phyloP scores from a whole-genome alignment of 495 filamentous ascomycete genomes.

The Penicillium robsamsonii region DNA sequence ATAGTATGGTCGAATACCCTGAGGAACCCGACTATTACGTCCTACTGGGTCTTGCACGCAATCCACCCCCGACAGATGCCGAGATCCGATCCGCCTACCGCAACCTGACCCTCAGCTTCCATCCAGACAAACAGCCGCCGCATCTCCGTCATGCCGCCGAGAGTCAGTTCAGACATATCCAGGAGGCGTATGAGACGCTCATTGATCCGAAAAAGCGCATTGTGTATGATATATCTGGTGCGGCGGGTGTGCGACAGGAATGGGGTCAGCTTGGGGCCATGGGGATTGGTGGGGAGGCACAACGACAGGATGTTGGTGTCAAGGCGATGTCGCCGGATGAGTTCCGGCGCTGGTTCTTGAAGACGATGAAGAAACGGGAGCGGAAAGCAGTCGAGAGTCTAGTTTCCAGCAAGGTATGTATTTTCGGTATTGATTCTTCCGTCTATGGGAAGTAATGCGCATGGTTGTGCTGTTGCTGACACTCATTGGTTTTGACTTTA shows the following conservation, averaged over 20 bases:
- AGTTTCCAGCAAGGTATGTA: slow-evolving; percentile 44
- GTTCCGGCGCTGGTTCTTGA: slow-evolving; percentile 52
- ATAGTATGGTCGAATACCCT: slow-evolving; percentile 29
- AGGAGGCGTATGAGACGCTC: slow-evolving; percentile 55
- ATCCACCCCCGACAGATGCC: slow-evolving; percentile 44
- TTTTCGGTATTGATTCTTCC: slow-evolving; percentile 5
- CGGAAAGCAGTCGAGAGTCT: slow-evolving; percentile 41
- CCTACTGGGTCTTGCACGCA: slow-evolving; percentile 47
- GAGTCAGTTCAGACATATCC: slow-evolving; percentile 48
- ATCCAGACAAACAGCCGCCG: slow-evolving; percentile 57
- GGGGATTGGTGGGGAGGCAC: slow-evolving; percentile 32
- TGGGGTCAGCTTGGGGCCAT: slow-evolving; percentile 38
- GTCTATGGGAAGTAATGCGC: background rate
- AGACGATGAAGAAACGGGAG: slow-evolving; percentile 45
- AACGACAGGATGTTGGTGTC: slow-evolving; percentile 39
- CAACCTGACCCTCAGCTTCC: slow-evolving; percentile 54
- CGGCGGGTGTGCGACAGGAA: slow-evolving; percentile 45
- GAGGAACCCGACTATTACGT: slow-evolving; percentile 49
- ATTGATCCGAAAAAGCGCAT: slow-evolving; percentile 53
- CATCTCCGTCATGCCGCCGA: slow-evolving; percentile 46
- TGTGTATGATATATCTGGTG: slow-evolving; percentile 54
- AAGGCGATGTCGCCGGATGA: slow-evolving; percentile 45
- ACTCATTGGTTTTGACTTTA: slow-evolving; percentile 15
- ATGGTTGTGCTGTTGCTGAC: slow-evolving; percentile 8
- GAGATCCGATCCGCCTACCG: slow-evolving; percentile 54